Evolutionary conservation across 345 rosid species (phyloP).

Genomic region (Lumnitzera racemosa): DNA sequence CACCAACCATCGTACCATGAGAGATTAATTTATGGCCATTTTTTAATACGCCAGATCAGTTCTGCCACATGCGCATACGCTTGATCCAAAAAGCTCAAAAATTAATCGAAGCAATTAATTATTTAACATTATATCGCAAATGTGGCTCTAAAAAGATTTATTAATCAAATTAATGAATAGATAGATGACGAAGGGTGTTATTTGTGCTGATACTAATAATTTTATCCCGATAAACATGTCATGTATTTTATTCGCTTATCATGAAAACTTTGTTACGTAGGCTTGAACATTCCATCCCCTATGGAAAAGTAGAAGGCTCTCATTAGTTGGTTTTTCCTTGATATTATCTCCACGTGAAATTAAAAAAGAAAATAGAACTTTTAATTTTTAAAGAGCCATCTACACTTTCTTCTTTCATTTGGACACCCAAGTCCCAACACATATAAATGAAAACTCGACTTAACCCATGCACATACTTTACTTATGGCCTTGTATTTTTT

Average conservation of each 20-base stretch:
- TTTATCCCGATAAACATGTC: conserved; percentile 21
- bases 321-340: conserved; percentile 30
- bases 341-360: background rate
- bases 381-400: background rate
- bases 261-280: conserved; percentile 14
- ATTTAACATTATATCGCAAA: background rate
- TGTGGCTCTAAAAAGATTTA: background rate
- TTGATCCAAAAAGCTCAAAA: background rate
- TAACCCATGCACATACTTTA: too few relatives aligned
- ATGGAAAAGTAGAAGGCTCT: conserved; percentile 17
- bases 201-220: too few relatives aligned
- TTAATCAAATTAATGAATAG: background rate
- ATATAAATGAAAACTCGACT: too few relatives aligned
- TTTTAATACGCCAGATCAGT: too few relatives aligned
- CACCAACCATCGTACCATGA: too few relatives aligned
- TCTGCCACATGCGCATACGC: too few relatives aligned
- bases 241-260: background rate
- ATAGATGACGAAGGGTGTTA: background rate
- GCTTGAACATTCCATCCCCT: conserved; percentile 2
- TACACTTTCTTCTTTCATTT: too few relatives aligned
- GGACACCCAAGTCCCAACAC: too few relatives aligned
- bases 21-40: too few relatives aligned
- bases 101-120: background rate
- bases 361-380: background rate
- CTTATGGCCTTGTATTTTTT: too few relatives aligned